Percentiles rank a stretch among this genome's conserved stretches.
Evolutionary conservation across 1,284 basidiomycete genomes (phyloP).

Genomic region (Leucocoprinus gongylophorus): DNA sequence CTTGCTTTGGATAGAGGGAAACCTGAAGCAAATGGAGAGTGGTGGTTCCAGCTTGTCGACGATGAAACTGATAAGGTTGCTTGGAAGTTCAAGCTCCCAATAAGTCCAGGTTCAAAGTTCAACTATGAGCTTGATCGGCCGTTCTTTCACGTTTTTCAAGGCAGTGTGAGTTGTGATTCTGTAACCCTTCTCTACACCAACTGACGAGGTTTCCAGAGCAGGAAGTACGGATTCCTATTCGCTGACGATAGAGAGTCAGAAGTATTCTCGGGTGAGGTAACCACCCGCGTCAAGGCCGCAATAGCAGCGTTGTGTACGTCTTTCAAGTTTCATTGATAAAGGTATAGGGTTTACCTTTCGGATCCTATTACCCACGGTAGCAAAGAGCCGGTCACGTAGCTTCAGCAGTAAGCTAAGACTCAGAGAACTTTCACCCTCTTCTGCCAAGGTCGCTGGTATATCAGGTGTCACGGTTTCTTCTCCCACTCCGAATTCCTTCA

Average conservation of each 20-base stretch:
- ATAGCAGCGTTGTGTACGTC: neutral
- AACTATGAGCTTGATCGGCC: conserved; percentile 83
- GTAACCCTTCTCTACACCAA: neutral
- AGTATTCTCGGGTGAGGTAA: conserved; percentile 45
- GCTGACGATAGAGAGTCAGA: conserved; percentile 59
- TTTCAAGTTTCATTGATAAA: neutral
- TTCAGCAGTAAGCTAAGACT: conserved; percentile 18
- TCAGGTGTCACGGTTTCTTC: conserved; percentile 62
- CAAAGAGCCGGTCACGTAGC: conserved; percentile 16
- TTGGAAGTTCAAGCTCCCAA: conserved; percentile 86
- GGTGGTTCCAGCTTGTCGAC: conserved; percentile 69
- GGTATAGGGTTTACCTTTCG: conserved; percentile 6
- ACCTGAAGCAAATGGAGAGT: conserved; percentile 11
- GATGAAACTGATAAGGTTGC: conserved; percentile 66
- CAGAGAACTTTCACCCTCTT: conserved; percentile 13
- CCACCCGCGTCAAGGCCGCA: conserved; percentile 28
- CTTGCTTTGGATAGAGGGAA: neutral
- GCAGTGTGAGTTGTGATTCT: conserved; percentile 51
- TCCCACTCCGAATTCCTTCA: conserved; percentile 71
- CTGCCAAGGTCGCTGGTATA: conserved; percentile 17
- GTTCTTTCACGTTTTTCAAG: conserved; percentile 88
- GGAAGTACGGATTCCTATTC: conserved; percentile 73
- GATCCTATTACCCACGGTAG: conserved; percentile 8
- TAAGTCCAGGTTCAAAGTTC: conserved; percentile 37
- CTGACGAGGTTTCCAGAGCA: conserved; percentile 43